Conservation (phyloP, 108 stramenopile species). For the Mediolabrus comicus region DNA sequence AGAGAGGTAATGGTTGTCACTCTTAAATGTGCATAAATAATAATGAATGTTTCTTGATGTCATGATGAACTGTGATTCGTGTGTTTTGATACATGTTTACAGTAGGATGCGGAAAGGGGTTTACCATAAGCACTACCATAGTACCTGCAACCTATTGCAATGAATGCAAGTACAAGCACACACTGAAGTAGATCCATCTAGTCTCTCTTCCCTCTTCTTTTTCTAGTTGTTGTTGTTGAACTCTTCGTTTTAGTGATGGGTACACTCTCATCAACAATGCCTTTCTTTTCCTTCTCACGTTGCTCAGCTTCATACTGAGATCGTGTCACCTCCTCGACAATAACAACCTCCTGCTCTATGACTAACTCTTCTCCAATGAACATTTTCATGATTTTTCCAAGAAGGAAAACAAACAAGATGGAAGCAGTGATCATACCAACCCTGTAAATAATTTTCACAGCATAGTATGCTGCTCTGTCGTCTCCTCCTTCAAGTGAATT, state of each 20-base stretch:
- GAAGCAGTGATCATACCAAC: constrained; percentile 4
- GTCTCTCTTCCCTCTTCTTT: neutral
- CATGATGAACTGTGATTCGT: no score
- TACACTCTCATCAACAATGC: neutral
- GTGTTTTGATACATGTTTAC: no score
- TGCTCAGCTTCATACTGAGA: constrained; percentile 6
- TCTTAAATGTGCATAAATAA: constrained; percentile 5
- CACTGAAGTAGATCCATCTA: no score
- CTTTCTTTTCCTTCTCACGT: neutral
- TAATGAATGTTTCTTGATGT: neutral
- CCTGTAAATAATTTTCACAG: neutral
- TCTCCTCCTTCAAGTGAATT: constrained; percentile 14
- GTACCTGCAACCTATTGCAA: no score
- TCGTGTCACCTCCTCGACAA: constrained; percentile 6
- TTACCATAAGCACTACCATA: no score
- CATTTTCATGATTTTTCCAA: neutral
- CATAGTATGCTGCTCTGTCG: constrained; percentile 2
- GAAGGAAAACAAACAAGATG: constrained; percentile 7
- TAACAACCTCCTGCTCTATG: constrained; percentile 10
- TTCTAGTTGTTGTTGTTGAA: neutral
- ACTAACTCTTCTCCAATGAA: constrained; percentile 13
- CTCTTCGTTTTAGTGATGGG: neutral
- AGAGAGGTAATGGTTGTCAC: neutral
- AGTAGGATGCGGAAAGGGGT: no score
- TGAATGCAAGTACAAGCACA: no score